These are phyloP conservation scores for Penicillium decumbens DNA, from an alignment of 2,329 filamentous ascomycete genomes.

Conservation along the genomic window DNA sequence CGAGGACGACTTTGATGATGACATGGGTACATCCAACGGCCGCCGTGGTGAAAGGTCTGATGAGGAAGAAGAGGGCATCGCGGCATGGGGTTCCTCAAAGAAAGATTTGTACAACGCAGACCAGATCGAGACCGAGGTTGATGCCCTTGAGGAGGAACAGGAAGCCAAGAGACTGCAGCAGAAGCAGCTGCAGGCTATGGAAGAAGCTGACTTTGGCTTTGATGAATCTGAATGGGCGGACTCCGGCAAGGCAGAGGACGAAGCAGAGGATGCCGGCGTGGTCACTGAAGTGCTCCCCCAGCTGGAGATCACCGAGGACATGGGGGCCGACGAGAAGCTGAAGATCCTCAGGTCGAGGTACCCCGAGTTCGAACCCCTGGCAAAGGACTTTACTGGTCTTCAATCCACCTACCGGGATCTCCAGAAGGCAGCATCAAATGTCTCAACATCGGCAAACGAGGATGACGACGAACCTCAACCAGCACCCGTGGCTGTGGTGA, in stretches of 20 bases:
- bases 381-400: conserved; percentile 71
- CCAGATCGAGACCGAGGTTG: conserved; percentile 62
- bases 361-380: conserved; percentile 84
- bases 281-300: conserved; percentile 84
- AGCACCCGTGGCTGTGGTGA: conserved; percentile 59
- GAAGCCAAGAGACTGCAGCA: conserved; percentile 85
- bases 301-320: conserved; percentile 72
- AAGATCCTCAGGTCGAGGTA: conserved; percentile 75
- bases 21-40: conserved; percentile 21
- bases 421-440: conserved; percentile 54
- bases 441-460: conserved; percentile 41
- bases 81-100: conserved; percentile 81
- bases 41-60: conserved; percentile 26
- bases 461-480: conserved; percentile 37
- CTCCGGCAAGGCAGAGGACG: conserved; percentile 47
- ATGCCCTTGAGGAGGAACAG: conserved; percentile 83
- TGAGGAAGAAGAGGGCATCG: conserved; percentile 53
- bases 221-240: conserved; percentile 82
- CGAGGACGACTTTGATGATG: conserved; percentile 32
- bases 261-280: conserved; percentile 50
- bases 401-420: conserved; percentile 60
- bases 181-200: conserved; percentile 85
- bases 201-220: conserved; percentile 87
- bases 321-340: conserved; percentile 68
- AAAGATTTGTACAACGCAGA: conserved; percentile 94